Evolutionary conservation across 1,284 basidiomycete species (phyloP).

Genomic region (Polyporus tsugae): DNA sequence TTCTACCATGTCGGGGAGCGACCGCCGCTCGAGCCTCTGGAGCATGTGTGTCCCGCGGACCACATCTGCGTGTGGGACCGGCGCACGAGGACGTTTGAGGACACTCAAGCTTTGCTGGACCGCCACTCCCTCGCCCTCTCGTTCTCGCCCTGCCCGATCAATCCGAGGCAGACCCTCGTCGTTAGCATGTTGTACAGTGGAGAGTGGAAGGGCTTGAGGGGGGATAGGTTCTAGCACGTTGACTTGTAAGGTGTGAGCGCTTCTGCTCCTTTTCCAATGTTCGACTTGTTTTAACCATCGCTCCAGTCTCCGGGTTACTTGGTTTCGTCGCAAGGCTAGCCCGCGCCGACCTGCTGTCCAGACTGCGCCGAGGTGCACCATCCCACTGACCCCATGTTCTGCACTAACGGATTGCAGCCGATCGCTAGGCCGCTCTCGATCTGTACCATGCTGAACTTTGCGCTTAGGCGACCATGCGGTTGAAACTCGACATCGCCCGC

Average conservation of each 20-base stretch:
- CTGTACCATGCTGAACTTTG: too few relatives aligned
- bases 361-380: too few relatives aligned
- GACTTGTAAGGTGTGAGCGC: not conserved
- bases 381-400: too few relatives aligned
- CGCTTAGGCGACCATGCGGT: too few relatives aligned
- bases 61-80: not conserved
- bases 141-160: not conserved
- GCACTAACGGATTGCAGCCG: too few relatives aligned
- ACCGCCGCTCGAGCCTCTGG: not conserved
- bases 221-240: not conserved
- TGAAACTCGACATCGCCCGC: too few relatives aligned
- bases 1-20: constrained; percentile 1
- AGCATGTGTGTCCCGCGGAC: not conserved
- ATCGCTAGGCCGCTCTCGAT: too few relatives aligned
- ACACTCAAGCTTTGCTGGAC: not conserved
- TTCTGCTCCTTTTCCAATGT: not conserved
- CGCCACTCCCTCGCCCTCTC: not conserved
- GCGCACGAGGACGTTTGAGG: not conserved
- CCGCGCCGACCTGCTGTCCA: too few relatives aligned
- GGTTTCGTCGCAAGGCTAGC: too few relatives aligned
- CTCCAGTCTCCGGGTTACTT: too few relatives aligned
- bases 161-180: not conserved
- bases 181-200: not conserved
- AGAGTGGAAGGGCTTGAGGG: not conserved
- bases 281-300: not conserved